phyloP scores from a whole-genome alignment of 306 rosid species.

The Ceratonia siliqua region DNA sequence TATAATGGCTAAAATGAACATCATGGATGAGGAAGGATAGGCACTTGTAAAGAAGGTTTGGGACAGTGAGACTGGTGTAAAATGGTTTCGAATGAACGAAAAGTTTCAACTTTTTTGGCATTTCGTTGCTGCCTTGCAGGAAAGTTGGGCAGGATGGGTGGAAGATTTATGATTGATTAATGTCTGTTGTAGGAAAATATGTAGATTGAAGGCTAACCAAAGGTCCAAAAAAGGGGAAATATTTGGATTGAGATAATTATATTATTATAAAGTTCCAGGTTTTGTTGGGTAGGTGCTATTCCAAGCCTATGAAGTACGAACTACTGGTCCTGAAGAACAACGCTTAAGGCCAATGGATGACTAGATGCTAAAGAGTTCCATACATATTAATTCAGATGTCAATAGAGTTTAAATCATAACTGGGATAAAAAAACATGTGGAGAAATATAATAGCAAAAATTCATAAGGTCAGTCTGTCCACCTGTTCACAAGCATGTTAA shows the following conservation, averaged over 20 bases:
- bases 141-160: neutral
- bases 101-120: neutral
- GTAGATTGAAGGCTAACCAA: neutral
- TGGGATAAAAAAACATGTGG: neutral
- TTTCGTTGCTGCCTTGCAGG: neutral
- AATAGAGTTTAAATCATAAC: constrained; percentile 9
- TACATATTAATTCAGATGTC: constrained; percentile 1
- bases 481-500: neutral
- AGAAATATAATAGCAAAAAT: neutral
- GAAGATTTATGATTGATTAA: neutral
- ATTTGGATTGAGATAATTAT: neutral
- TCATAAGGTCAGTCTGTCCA: constrained; percentile 14
- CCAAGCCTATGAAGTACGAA: neutral
- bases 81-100: neutral
- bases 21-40: neutral
- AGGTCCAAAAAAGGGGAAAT: neutral
- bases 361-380: neutral
- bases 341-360: constrained; percentile 14
- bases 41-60: neutral
- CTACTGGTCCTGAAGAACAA: neutral
- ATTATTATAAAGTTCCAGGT: neutral
- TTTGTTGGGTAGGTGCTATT: neutral
- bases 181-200: constrained; percentile 1
- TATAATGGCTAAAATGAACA: constrained; percentile 13
- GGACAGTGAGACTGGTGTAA: neutral